These are phyloP conservation scores for Aspergillus asperescens DNA, from an alignment of 495 filamentous ascomycete species.

Conservation along the genomic window DNA sequence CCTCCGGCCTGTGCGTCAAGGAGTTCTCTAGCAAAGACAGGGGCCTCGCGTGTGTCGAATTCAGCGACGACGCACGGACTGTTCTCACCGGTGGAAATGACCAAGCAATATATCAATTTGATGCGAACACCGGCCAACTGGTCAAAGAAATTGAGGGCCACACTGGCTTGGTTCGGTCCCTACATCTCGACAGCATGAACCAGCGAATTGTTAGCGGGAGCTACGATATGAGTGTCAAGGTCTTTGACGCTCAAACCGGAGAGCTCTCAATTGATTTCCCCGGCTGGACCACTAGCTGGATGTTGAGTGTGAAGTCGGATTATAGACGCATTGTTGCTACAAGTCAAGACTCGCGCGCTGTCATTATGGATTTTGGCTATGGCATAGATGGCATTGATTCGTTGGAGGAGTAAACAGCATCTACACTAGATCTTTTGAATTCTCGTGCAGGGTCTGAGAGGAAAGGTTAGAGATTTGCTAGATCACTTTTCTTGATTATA, in stretches of 20 bases:
- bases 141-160: slow-evolving; percentile 74
- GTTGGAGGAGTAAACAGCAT: slow-evolving; percentile 37
- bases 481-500: slow-evolving; percentile 1
- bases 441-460: slow-evolving; percentile 7
- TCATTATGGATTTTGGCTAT: slow-evolving; percentile 76
- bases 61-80: slow-evolving; percentile 81
- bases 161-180: slow-evolving; percentile 70
- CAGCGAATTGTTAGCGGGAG: slow-evolving; percentile 82
- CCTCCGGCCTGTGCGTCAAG: slow-evolving; percentile 74
- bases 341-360: slow-evolving; percentile 81
- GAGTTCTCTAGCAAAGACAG: slow-evolving; percentile 83
- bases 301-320: slow-evolving; percentile 89
- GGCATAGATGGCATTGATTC: slow-evolving; percentile 45
- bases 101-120: slow-evolving; percentile 87
- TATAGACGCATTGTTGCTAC: slow-evolving; percentile 90
- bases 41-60: slow-evolving; percentile 91
- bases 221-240: slow-evolving; percentile 92
- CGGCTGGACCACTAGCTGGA: slow-evolving; percentile 93
- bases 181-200: slow-evolving; percentile 81
- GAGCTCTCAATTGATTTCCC: slow-evolving; percentile 68
- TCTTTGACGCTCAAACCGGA: slow-evolving; percentile 77
- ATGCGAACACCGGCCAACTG: slow-evolving; percentile 81
- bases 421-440: slow-evolving; percentile 16
- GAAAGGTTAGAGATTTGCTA: slow-evolving; percentile 8
- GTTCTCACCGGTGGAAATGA: slow-evolving; percentile 94